Evolutionary conservation across 768 basidiomycete species (phyloP), one percentile per base, ranked within the genome.

Genomic region (Tulasnella sp.): DNA sequence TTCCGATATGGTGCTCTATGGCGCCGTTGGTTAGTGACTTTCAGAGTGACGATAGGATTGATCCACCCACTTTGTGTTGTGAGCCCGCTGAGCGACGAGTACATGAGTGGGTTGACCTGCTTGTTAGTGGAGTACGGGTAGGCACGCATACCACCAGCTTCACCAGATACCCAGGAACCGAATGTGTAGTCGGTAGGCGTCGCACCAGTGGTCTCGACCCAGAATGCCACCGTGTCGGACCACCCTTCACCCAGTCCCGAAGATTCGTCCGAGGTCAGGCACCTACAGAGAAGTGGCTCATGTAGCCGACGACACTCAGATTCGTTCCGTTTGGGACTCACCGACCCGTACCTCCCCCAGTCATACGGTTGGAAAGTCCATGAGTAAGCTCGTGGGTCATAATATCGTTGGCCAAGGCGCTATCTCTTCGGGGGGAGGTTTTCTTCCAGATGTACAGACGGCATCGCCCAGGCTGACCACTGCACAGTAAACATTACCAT

Each of bases 231-330:
- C 21, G 58, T 61, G 67, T 82, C 81, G 3, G 77, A 77, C 80
- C 81, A 83, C 15, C 79, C 81, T 66, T 85, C 83, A 40, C 81
- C 82, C 74, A 84, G 74, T 12, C 82, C 82, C 17, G 78, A 78
- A 3, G 81, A 71, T 64, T 84, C 82, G 31, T 72, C 72, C 25
- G 74, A 79, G 64, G 81, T 78, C 59, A 84, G 69, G 69, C 83
- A 84, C 12, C 78, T 69, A 54, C 34, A 79, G 60, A 6, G 65
- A 65, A 59, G n/a, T n/a, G n/a, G n/a, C n/a, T n/a, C n/a, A n/a
- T n/a, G n/a, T n/a, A n/a, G n/a, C n/a, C n/a, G n/a, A n/a, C n/a
- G n/a, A n/a, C n/a, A n/a, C n/a, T n/a, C n/a, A n/a, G n/a, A n/a
- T n/a, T n/a, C n/a, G n/a, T n/a, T n/a, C n/a, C 14, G 68, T 72